Base-by-base conservation (phyloP, 352 stramenopile genomes). In the Thraustochytrium striatum region DNA sequence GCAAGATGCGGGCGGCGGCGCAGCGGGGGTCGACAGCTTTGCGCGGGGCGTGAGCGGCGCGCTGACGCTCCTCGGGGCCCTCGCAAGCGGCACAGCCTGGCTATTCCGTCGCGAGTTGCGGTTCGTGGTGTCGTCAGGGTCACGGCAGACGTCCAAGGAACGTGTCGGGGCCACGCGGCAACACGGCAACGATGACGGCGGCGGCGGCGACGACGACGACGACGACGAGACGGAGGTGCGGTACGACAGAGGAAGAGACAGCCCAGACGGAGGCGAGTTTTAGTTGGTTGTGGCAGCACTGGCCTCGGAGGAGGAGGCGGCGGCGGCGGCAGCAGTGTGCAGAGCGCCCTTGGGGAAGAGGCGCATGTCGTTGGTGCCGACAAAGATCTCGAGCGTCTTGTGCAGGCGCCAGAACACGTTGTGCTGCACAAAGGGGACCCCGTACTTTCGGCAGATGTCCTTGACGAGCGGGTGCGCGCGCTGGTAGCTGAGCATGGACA, bases 401-500 rank as follows among this genome's bases (percentile, higher is more conserved):
- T 88, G 84, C 11, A 89, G 52, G 53, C 88, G 83, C 13, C 80
- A 69, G 72, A 91, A 90, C 5, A 91, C 87, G 78, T 84, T 87
- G 57, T 92, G 82, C 61, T 92, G 83, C 28, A 90, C 80, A 70
- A 91, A 92, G 25, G 88, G 88, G 3, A 91, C 85, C 41, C 85
- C 84, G 81, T 92, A 82, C 69, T 88, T 87, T 58, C 86, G 69
- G 68, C 88, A 92, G 53, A 92, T 85, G 8, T 82, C 84, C 78
- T 88, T 85, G 21, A 92, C 83, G 61, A 86, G 72, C 2, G 88
- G 87, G 33, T 87, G 85, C 30, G 83, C 84, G 43, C 82, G 85
- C 82, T 91, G 87, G 82, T 92, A 92, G 0, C 82, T 84, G 19
- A 89, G 82, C 88, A 91, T 91, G n/a, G 78, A 86, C 3, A 92